Evolutionary conservation across 805 yeast species (phyloP).

Genomic region (Pichia gijzeniarum): DNA sequence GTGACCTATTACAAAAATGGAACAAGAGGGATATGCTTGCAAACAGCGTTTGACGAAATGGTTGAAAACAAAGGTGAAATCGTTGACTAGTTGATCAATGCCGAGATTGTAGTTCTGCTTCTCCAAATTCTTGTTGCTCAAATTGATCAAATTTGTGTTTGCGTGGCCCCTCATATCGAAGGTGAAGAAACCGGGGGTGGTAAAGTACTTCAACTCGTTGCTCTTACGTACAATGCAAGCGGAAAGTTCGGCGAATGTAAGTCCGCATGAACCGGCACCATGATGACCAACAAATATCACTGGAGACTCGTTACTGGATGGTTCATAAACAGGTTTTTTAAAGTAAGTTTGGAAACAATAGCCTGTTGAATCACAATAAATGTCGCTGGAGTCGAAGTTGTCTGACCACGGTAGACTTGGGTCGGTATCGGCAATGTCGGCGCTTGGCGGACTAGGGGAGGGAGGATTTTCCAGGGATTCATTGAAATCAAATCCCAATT

Average conservation of each 20-base stretch:
- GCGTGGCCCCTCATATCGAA: constrained; percentile 92
- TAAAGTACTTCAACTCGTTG: constrained; percentile 22
- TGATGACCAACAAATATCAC: constrained; percentile 70
- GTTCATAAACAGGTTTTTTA: constrained; percentile 37
- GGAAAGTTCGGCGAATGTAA: constrained; percentile 62
- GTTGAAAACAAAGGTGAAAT: constrained; percentile 45
- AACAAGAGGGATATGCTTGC: constrained; percentile 18
- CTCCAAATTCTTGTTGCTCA: background rate
- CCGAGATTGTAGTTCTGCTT: constrained; percentile 32
- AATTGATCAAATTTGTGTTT: constrained; percentile 30
- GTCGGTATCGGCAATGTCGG: background rate
- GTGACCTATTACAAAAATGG: constrained; percentile 70
- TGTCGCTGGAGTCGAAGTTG: constrained; percentile 29
- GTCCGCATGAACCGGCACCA: constrained; percentile 90
- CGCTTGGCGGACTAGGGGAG: too few relatives aligned
- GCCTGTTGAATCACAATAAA: constrained; percentile 18
- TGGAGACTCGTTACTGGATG: constrained; percentile 33
- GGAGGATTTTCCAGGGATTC: constrained; percentile 10
- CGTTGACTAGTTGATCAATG: constrained; percentile 48
- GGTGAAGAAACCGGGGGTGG: constrained; percentile 54
- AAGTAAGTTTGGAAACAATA: constrained; percentile 50
- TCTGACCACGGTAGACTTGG: constrained; percentile 13
- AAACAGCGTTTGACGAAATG: constrained; percentile 29
- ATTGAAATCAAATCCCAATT: constrained; percentile 17
- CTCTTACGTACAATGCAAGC: constrained; percentile 22